Conservation (phyloP, 352 stramenopile species). For the Globisporangium nagaii region DNA sequence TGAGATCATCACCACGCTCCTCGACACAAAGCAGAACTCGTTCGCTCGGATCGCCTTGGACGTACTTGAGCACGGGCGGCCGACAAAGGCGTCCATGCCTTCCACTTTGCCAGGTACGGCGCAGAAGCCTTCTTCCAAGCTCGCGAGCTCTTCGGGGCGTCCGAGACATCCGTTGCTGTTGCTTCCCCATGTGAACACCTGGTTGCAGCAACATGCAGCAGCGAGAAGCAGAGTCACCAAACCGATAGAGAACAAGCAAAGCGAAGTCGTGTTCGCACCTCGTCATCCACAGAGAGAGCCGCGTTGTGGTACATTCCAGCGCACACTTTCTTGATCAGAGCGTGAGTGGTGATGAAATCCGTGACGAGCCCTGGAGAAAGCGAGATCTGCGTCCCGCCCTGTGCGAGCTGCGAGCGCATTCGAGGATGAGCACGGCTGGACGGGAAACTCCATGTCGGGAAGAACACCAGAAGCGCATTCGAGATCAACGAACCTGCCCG, state of each 20-base stretch:
- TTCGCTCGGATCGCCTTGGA: no score
- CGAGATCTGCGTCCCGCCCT: conserved; percentile 70
- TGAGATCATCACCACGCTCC: not conserved
- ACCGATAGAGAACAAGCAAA: no score
- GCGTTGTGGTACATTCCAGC: conserved; percentile 91
- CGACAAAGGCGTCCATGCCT: conserved; percentile 63
- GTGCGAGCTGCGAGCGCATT: conserved; percentile 29
- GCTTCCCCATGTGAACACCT: conserved; percentile 92
- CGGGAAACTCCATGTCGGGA: no score
- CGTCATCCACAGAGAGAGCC: conserved; percentile 85
- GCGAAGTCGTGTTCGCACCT: no score
- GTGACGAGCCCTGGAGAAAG: conserved; percentile 66
- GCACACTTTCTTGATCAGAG: conserved; percentile 81
- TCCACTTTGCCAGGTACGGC: conserved; percentile 72
- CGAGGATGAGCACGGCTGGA: conserved; percentile 17
- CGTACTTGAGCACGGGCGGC: conserved; percentile 65
- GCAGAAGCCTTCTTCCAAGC: conserved; percentile 77
- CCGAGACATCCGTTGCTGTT: conserved; percentile 90
- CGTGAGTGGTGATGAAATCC: conserved; percentile 74
- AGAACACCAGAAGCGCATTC: not conserved
- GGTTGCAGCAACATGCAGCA: no score
- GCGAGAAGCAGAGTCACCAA: no score
- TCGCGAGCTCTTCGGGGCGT: conserved; percentile 54
- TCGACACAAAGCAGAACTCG: no score
- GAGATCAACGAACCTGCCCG: conserved; percentile 57